These are phyloP conservation scores for Lolium multiflorum DNA, from an alignment of 176 grass and related monocot genomes.

Conservation along the genomic window DNA sequence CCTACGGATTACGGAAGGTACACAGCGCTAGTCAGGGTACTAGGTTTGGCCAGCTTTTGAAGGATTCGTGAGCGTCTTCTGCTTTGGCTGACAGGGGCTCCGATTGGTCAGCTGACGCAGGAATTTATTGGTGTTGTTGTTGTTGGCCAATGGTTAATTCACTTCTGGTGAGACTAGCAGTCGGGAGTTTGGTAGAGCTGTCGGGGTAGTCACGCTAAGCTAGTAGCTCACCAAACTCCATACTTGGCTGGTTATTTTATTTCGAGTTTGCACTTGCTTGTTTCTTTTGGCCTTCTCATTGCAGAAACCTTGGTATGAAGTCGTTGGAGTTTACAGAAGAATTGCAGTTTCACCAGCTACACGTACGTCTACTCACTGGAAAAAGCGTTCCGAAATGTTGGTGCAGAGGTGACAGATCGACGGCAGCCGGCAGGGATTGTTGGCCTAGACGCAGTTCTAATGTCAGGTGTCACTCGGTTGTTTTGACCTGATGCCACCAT, in stretches of 20 bases:
- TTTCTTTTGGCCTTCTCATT: background rate
- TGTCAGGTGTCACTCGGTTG: background rate
- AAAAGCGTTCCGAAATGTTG: background rate
- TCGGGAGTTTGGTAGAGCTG: conserved; percentile 8
- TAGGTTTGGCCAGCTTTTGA: conserved; percentile 27
- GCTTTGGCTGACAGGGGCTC: background rate
- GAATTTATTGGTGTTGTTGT: background rate
- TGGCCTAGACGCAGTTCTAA: conserved; percentile 19
- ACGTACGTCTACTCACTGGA: background rate
- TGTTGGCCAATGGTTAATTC: conserved; percentile 17
- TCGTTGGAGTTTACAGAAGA: background rate
- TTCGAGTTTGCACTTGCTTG: background rate
- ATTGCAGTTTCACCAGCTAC: background rate
- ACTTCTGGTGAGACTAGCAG: conserved; percentile 36
- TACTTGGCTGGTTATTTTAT: background rate
- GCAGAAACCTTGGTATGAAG: background rate
- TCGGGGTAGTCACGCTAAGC: background rate
- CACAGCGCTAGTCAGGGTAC: background rate
- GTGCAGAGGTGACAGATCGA: background rate
- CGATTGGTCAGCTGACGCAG: conserved; percentile 1
- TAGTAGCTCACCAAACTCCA: conserved; percentile 48
- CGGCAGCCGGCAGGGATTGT: conserved; percentile 24
- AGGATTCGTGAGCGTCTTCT: background rate
- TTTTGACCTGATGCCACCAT: background rate
- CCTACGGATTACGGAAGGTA: background rate